phyloP scores from a whole-genome alignment of 2,329 filamentous ascomycete genomes.

The Pyrenophora tritici-repentis region DNA sequence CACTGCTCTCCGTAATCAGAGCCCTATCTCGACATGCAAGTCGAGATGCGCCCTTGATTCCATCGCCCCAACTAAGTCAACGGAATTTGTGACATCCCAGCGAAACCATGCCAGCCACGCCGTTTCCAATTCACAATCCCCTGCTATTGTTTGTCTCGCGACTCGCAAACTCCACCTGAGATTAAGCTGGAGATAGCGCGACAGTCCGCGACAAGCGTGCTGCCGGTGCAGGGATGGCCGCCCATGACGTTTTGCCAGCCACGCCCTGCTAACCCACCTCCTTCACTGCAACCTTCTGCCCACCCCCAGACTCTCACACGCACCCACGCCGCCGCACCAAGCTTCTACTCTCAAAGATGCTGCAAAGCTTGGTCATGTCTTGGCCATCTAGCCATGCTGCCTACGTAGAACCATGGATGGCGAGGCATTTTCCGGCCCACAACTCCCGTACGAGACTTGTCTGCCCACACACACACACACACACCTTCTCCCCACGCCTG shows the following conservation, averaged over 20 bases:
- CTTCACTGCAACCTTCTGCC: background rate
- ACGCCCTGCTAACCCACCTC: conserved; percentile 1
- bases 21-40: too few relatives aligned
- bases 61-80: too few relatives aligned
- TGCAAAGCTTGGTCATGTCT: conserved; percentile 10
- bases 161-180: conserved; percentile 20
- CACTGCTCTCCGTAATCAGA: too few relatives aligned
- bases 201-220: conserved; percentile 17
- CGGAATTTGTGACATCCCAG: too few relatives aligned
- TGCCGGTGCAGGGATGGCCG: conserved; percentile 9
- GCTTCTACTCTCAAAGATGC: conserved; percentile 4
- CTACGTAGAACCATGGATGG: background rate
- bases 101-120: too few relatives aligned
- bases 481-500: conserved; percentile 14
- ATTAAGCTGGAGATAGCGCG: conserved; percentile 32
- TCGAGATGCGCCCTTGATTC: too few relatives aligned
- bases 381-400: conserved; percentile 2
- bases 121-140: background rate
- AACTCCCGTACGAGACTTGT: conserved; percentile 8
- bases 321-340: conserved; percentile 2
- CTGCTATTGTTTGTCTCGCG: conserved; percentile 7
- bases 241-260: conserved; percentile 15
- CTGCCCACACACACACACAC: background rate
- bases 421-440: conserved; percentile 11
- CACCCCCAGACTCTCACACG: too few relatives aligned